phyloP scores from a whole-genome alignment of 352 stramenopile genomes.

The Phytophthora boehmeriae region DNA sequence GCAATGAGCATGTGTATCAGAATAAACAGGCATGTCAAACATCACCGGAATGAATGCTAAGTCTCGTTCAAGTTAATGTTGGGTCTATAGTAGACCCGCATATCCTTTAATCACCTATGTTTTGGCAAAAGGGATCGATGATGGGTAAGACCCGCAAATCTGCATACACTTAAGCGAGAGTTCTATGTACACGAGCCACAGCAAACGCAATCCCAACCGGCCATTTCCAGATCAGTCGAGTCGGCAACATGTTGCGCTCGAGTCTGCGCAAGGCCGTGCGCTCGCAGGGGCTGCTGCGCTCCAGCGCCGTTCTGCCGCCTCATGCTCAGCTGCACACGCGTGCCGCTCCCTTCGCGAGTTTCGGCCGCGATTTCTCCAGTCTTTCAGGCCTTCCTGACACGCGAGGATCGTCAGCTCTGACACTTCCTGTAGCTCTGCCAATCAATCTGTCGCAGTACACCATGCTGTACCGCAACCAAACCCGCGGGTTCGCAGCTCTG shows the following conservation, averaged over 20 bases:
- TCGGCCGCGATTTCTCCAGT: slow-evolving; percentile 24
- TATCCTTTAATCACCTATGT: not conserved
- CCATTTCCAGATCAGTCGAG: slow-evolving; percentile 23
- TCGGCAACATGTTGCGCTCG: slow-evolving; percentile 45
- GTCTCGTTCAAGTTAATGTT: not conserved
- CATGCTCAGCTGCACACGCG: slow-evolving; percentile 14
- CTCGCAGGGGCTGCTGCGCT: slow-evolving; percentile 39
- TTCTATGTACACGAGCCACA: slow-evolving; percentile 18
- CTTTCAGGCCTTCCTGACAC: slow-evolving; percentile 1
- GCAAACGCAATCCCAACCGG: slow-evolving; percentile 6
- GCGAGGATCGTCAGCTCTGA: slow-evolving; percentile 10
- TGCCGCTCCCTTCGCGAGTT: slow-evolving; percentile 10
- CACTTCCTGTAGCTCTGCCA: slow-evolving; percentile 13
- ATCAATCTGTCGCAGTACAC: slow-evolving; percentile 20
- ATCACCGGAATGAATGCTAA: not conserved
- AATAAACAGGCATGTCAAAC: slow-evolving; percentile 1
- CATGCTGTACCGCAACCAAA: slow-evolving; percentile 22
- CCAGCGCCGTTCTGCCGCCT: slow-evolving; percentile 9
- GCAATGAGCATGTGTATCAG: not conserved
- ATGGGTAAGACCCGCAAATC: slow-evolving; percentile 1
- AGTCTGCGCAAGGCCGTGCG: slow-evolving; percentile 46
- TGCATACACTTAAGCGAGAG: not conserved
- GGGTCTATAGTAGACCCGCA: not conserved
- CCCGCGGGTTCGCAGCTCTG: slow-evolving; percentile 54
- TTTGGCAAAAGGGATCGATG: not conserved